phyloP scores from a whole-genome alignment of 805 yeast genomes.

The Pichia pseudocactophila region DNA sequence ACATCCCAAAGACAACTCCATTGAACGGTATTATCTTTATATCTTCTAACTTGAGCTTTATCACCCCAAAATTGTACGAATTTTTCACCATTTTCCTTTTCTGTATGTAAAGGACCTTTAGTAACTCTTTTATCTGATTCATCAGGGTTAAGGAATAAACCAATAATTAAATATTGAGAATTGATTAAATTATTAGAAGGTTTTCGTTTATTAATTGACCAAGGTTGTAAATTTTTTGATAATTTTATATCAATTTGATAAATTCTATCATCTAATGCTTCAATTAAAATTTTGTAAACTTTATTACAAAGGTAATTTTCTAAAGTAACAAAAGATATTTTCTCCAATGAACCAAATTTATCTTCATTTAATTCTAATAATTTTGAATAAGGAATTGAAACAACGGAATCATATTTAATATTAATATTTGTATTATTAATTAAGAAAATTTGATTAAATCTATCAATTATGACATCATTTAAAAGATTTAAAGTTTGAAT shows the following conservation, averaged over 20 bases:
- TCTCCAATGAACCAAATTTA: slow-evolving; percentile 60
- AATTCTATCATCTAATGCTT: slow-evolving; percentile 48
- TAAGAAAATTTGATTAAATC: slow-evolving; percentile 72
- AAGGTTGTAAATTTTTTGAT: slow-evolving; percentile 18
- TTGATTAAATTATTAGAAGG: slow-evolving; percentile 28
- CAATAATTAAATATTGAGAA: slow-evolving; percentile 37
- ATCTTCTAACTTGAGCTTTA: slow-evolving; percentile 77
- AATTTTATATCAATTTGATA: slow-evolving; percentile 28
- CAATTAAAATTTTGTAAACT: slow-evolving; percentile 46
- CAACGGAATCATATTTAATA: slow-evolving; percentile 57
- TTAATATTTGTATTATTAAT: slow-evolving; percentile 43
- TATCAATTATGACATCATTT: slow-evolving; percentile 73
- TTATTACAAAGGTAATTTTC: slow-evolving; percentile 59
- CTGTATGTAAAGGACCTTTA: slow-evolving; percentile 70
- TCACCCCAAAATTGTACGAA: slow-evolving; percentile 88
- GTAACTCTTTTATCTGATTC: slow-evolving; percentile 78
- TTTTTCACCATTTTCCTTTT: slow-evolving; percentile 44
- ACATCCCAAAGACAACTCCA: slow-evolving; percentile 86
- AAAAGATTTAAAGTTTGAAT: slow-evolving; percentile 55
- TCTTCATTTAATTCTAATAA: slow-evolving; percentile 30
- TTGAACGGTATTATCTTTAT: slow-evolving; percentile 83
- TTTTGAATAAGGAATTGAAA: slow-evolving; percentile 43
- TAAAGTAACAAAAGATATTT: slow-evolving; percentile 59
- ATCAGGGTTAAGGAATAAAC: slow-evolving; percentile 58
- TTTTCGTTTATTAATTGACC: slow-evolving; percentile 46